Evolutionary conservation across 164 flowering plant genomes (phyloP), one percentile per base, ranked within the genome.

Genomic region (Tetracentron sinense): DNA sequence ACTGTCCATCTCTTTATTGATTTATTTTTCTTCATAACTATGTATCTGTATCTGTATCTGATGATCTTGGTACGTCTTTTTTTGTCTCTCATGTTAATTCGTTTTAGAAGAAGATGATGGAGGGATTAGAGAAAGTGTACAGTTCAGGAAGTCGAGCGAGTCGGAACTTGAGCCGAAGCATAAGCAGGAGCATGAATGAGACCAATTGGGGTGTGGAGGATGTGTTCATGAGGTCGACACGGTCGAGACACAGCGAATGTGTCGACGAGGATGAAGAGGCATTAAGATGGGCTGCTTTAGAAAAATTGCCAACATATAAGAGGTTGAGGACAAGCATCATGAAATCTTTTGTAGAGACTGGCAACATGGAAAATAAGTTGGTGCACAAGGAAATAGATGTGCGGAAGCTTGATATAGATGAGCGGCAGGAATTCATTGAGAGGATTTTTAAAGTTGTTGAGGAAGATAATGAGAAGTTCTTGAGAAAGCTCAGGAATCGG

Each of bases 391-490:
- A 85, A 57, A 85, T 92, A 25, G 96, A 92, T 67, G 91, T 92
- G 11, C 62, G 79, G 33, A 84, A 75, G 15, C 82, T 92, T 8
- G 92, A 77, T 22, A 23, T 77, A 20, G 72, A 76, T 21, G 94
- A 90, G 5, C 56, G 83, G 31, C 86, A 83, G 53, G 67, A 80
- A 16, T 85, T 92, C 75, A 82, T 92, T 26, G 97, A 92, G 28
- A 71, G 78, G 54, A 28, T 92, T 6, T 81, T 92, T 26, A 85
- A 63, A 75, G 89, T 84, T 61, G 88, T 97, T 0, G 97, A 92
- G 64, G 98, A 90, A 68, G 96, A 92, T 69, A 92, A 90, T 58
- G 98, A 92, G 80, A 86, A 77, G 80, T 90, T 82, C 86, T 67
- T 92, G 75, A 70, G 30, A 49, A 92, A 85, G 67, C 78, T 90